phyloP scores from a whole-genome alignment of 495 filamentous ascomycete genomes.

The Cladorrhinum samala region DNA sequence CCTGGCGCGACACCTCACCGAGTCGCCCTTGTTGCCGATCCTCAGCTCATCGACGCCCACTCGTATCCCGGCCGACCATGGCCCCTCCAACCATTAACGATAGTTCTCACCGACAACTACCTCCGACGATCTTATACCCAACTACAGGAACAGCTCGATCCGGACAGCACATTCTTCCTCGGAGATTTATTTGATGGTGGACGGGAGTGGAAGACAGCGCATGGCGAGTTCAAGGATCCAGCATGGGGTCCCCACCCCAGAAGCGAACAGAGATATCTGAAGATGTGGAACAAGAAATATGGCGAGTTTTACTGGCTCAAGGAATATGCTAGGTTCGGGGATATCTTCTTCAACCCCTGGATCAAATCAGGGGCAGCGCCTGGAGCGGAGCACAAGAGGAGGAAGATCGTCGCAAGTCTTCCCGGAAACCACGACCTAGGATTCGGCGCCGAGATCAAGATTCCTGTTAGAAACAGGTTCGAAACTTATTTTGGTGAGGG shows the following conservation, averaged over 20 bases:
- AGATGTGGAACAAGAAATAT: conserved; percentile 65
- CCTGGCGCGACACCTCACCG: conserved; percentile 72
- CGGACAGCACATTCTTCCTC: conserved; percentile 81
- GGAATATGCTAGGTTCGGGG: conserved; percentile 73
- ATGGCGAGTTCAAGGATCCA: conserved; percentile 54
- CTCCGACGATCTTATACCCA: conserved; percentile 69
- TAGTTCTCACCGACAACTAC: conserved; percentile 82
- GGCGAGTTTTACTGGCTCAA: conserved; percentile 72
- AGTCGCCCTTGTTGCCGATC: conserved; percentile 84
- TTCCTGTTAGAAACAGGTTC: conserved; percentile 73
- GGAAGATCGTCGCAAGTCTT: conserved; percentile 71
- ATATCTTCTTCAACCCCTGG: conserved; percentile 70
- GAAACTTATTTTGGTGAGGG: conserved; percentile 82
- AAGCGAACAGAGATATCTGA: conserved; percentile 45
- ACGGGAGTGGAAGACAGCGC: conserved; percentile 78
- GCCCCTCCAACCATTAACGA: conserved; percentile 72
- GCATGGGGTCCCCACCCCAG: conserved; percentile 47
- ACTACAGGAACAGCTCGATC: conserved; percentile 62
- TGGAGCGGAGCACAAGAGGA: conserved; percentile 35
- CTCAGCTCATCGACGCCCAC: conserved; percentile 96
- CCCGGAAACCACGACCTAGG: conserved; percentile 98
- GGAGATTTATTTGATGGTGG: conserved; percentile 97
- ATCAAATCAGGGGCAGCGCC: conserved; percentile 30
- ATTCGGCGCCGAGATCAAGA: conserved; percentile 76
- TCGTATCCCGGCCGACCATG: conserved; percentile 92